Percentiles rank a stretch among this genome's conserved stretches.
phyloP scores from a whole-genome alignment of 2,329 filamentous ascomycete species.

The Tothia fuscella region DNA sequence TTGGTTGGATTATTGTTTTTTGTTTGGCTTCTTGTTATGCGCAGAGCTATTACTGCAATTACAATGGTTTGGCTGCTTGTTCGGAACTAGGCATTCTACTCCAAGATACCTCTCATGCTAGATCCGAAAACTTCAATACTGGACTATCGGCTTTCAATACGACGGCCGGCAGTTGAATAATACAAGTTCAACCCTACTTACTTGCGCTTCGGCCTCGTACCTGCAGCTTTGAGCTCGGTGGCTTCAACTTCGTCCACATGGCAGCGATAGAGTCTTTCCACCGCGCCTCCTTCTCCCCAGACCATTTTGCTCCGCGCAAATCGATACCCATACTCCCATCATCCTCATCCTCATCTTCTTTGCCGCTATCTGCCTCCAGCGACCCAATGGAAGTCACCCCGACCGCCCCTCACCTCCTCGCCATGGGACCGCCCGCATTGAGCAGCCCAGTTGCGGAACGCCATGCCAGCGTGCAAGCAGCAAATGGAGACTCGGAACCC shows the following conservation, averaged over 20 bases:
- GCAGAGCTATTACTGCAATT: too few relatives aligned
- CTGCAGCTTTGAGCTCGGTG: too few relatives aligned
- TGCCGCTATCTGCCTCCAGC: constrained; percentile 27
- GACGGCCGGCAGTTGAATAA: too few relatives aligned
- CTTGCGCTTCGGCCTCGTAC: too few relatives aligned
- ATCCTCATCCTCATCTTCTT: constrained; percentile 28
- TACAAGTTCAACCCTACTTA: too few relatives aligned
- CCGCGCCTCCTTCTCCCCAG: constrained; percentile 35
- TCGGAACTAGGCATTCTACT: too few relatives aligned
- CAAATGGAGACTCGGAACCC: constrained; percentile 19
- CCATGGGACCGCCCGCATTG: constrained; percentile 35
- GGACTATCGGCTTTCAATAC: background rate
- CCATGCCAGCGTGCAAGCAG: constrained; percentile 34
- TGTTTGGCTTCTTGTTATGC: too few relatives aligned
- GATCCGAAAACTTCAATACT: background rate
- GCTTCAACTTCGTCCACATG: too few relatives aligned
- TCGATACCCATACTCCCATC: constrained; percentile 41
- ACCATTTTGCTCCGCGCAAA: constrained; percentile 32
- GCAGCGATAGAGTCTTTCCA: constrained; percentile 31
- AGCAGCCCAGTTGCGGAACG: constrained; percentile 9
- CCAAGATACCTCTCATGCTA: too few relatives aligned
- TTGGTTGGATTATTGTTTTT: too few relatives aligned
- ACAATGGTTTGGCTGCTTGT: too few relatives aligned
- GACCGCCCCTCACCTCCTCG: constrained; percentile 13
- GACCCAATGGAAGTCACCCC: constrained; percentile 46